A percentile compares a stretch with the other conserved stretches of the same genome.
phyloP scores from a whole-genome alignment of 208 protist species.

The Acanthamoeba sp. region DNA sequence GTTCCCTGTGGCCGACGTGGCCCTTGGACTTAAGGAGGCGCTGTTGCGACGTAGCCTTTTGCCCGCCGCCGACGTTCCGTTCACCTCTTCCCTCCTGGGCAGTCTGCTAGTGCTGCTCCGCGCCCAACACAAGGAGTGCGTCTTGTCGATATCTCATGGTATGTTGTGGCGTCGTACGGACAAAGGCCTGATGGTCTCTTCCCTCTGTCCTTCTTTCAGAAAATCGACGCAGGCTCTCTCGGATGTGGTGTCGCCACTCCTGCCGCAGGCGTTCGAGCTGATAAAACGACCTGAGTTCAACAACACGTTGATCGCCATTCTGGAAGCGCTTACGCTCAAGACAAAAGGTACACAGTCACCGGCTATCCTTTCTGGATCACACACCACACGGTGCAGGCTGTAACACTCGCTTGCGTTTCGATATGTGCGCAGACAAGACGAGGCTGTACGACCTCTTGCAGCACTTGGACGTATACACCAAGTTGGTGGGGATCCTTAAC shows the following conservation, averaged over 20 bases:
- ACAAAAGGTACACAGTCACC: neutral
- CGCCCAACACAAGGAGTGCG: neutral
- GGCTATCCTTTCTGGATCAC: too few species aligned
- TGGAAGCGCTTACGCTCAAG: neutral
- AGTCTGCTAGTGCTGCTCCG: slow-evolving; percentile 20
- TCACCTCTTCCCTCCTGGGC: neutral
- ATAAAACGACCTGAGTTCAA: neutral
- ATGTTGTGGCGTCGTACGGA: too few species aligned
- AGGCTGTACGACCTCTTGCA: slow-evolving; percentile 11
- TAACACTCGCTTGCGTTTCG: too few species aligned
- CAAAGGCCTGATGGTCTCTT: too few species aligned
- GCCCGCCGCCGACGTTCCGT: neutral
- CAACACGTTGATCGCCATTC: neutral
- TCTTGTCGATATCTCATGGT: too few species aligned
- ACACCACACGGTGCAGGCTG: neutral
- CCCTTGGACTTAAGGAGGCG: neutral
- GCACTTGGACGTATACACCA: neutral
- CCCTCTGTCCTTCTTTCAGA: neutral
- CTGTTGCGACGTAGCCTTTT: neutral
- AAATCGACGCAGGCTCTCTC: slow-evolving; percentile 8
- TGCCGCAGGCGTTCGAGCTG: slow-evolving; percentile 8
- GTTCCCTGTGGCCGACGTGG: neutral
- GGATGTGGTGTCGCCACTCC: neutral
- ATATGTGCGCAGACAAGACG: neutral
- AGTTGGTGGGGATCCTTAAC: neutral